A percentile compares a stretch with the other conserved stretches of the same genome.
These are phyloP conservation scores for Lodderomyces oxycetoniae DNA, from an alignment of 1,139 yeast genomes.

Conservation along the genomic window DNA sequence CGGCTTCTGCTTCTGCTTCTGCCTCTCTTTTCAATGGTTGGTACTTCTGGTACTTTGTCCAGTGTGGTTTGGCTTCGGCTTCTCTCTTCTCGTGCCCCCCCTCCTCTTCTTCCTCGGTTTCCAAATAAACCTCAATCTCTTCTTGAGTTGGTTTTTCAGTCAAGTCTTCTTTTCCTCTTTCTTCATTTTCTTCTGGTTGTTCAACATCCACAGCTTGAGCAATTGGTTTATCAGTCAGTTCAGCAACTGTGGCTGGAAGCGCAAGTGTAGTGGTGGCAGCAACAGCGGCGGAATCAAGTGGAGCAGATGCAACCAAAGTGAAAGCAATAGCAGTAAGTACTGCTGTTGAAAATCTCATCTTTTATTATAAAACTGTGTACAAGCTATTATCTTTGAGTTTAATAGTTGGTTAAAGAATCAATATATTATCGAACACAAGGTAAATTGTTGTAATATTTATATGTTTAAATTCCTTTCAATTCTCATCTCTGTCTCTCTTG, in stretches of 20 bases:
- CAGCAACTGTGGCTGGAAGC: too few relatives aligned
- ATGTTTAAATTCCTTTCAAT: too few relatives aligned
- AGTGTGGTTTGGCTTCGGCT: slow-evolving; percentile 7
- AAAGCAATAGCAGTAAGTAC: slow-evolving; percentile 11
- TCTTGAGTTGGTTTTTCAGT: too few relatives aligned
- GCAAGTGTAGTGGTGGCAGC: neutral
- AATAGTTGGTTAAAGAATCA: too few relatives aligned
- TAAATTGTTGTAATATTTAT: too few relatives aligned
- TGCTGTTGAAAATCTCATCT: slow-evolving; percentile 12
- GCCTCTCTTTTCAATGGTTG: slow-evolving; percentile 13
- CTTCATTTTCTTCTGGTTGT: too few relatives aligned
- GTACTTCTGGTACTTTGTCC: slow-evolving; percentile 11
- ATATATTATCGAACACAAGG: too few relatives aligned
- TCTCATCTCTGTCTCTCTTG: too few relatives aligned
- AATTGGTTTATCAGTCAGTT: slow-evolving; percentile 6
- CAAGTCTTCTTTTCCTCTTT: too few relatives aligned
- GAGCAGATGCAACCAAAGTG: slow-evolving; percentile 11
- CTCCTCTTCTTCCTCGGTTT: slow-evolving; percentile 7
- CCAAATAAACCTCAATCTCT: too few relatives aligned
- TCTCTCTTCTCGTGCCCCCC: slow-evolving; percentile 7
- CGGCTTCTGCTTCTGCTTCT: slow-evolving; percentile 8
- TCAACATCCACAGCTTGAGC: too few relatives aligned
- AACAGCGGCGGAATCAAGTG: slow-evolving; percentile 3
- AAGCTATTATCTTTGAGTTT: slow-evolving; percentile 1
- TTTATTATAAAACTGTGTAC: too few relatives aligned